A percentile compares a stretch with the other conserved stretches of the same genome.
phyloP scores from a whole-genome alignment of 441 rosid species.

The Bruguiera hainesii region DNA sequence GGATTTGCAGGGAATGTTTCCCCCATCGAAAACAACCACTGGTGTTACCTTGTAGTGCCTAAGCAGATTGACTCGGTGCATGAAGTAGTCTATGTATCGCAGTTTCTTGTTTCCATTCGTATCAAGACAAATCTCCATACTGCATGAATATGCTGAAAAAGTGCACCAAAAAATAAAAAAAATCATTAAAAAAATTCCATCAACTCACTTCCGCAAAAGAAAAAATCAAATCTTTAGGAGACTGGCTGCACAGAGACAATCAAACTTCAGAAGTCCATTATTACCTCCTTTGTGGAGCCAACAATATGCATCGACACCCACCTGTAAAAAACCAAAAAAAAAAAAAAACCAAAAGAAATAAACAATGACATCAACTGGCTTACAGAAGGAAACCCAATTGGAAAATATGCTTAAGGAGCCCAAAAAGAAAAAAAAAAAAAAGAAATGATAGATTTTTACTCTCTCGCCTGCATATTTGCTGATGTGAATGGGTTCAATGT shows the following conservation, averaged over 20 bases:
- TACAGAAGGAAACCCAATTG: too few species aligned
- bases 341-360: background rate
- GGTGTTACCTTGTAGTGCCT: conserved; percentile 58
- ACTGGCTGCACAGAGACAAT: background rate
- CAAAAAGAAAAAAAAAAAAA: background rate
- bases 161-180: background rate
- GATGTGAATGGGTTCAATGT: conserved; percentile 65
- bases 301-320: conserved; percentile 92
- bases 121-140: conserved; percentile 86
- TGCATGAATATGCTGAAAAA: conserved; percentile 77
- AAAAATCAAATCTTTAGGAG: background rate
- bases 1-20: conserved; percentile 68
- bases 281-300: conserved; percentile 96
- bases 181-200: background rate
- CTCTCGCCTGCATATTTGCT: conserved; percentile 73
- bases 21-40: conserved; percentile 84
- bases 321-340: conserved; percentile 37
- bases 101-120: conserved; percentile 49
- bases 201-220: background rate
- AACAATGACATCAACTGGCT: too few species aligned
- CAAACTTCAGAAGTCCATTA: background rate
- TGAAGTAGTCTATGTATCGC: conserved; percentile 63
- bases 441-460: conserved; percentile 27
- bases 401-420: too few species aligned
- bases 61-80: conserved; percentile 72